Evolutionary conservation across 192 early-diverging fungal species (phyloP).

Genomic region (Backusella morwellensis): DNA sequence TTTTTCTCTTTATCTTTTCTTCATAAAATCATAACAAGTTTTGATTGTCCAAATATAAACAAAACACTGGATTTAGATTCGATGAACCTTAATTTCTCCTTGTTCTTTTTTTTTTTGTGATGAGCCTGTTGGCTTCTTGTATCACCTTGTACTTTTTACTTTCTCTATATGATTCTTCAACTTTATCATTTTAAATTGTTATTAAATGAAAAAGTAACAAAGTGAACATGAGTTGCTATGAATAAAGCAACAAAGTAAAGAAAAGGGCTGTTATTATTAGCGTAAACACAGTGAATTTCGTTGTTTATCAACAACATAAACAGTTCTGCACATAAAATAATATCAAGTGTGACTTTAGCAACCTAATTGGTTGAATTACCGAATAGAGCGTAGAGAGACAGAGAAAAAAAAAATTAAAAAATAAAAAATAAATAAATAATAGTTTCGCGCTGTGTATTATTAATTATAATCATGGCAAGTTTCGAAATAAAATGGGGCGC

Average conservation of each 20-base stretch:
- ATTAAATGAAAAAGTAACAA: background rate
- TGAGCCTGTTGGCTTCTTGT: background rate
- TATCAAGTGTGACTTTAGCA: background rate
- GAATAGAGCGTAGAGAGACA: background rate
- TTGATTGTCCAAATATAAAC: background rate
- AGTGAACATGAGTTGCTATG: background rate
- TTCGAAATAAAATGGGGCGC: constrained; percentile 9
- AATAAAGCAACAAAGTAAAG: background rate
- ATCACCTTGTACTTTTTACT: background rate
- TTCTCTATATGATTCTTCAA: background rate
- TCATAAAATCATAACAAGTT: background rate
- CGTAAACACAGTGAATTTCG: background rate
- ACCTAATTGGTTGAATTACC: background rate
- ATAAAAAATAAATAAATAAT: background rate
- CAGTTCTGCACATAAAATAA: background rate
- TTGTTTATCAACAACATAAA: background rate
- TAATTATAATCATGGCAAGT: background rate
- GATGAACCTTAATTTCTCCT: background rate
- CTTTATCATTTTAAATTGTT: background rate
- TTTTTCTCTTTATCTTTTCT: background rate
- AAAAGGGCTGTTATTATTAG: background rate
- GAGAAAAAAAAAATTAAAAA: background rate
- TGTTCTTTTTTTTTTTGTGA: background rate
- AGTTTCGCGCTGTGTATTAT: background rate
- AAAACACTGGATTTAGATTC: background rate